Base-by-base conservation (phyloP, 2,329 filamentous ascomycete genomes). In the Nannizziopsis arthrosporioides region DNA sequence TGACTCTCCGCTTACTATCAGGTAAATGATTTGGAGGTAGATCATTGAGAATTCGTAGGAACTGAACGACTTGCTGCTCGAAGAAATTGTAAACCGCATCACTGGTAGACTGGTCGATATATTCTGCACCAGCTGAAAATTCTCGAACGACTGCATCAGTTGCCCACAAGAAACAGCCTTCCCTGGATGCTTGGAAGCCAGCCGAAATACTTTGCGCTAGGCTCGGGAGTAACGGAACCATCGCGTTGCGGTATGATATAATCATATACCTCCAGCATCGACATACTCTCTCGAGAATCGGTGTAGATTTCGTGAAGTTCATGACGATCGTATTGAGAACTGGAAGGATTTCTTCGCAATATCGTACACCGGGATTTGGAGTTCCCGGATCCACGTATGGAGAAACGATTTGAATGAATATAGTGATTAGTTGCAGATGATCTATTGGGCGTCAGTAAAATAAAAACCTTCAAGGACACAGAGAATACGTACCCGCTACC, bases 81-180 rank as follows among this genome's bases (percentile, higher is more conserved):
- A 94, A 95, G 69, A 98, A 98, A 50, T 79, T 78, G 68, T 93
- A 98, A 48, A 98, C 93, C 54, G 84, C 84, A 47, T 87, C 81
- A 12, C 85, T 85, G 5, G 87, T 93, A n/a, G 77, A 72, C 44
- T 82, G 76, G 47, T 90, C 83, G 15, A 96, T 85, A 52, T 85
- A 80, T 57, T 94, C 88, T 37, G 85, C 80, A 37, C 90, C 88
- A 57, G 94, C 86, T 0, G 87, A 92, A 62, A 96, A 98, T 64
- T 98, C 92, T 51, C 92, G 84, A 27, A 98, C 77, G 53, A 98
- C 93, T 7, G 90, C 87, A 55, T 89, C 85, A 1, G 90, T 95
- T 1, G 92, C 90, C 92, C 92, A 98, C n/a, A 98, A 74, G 74
- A 98, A 98, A 64, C 90, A 95, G 10, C 92, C 92, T 67, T 98